Evolutionary conservation across 805 yeast species (phyloP).

Genomic region (Metschnikowia lunata): DNA sequence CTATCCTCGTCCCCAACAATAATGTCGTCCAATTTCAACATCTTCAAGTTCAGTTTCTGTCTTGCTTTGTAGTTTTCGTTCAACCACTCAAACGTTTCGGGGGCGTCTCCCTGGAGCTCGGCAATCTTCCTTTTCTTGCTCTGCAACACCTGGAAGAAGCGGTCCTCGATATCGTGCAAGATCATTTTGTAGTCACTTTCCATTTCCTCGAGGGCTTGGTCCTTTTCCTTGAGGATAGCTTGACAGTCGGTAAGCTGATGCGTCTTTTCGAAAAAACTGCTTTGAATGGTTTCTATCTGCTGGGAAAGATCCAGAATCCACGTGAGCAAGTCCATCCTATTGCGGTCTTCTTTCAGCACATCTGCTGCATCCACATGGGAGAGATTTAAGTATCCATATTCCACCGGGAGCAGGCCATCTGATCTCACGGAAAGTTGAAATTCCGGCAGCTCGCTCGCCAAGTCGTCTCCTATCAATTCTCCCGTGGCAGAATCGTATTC

Average conservation of each 20-base stretch:
- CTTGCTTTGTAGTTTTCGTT: constrained; percentile 11
- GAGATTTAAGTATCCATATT: constrained; percentile 10
- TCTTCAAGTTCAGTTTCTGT: constrained; percentile 14
- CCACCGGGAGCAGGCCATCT: constrained; percentile 9
- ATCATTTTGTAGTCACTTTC: constrained; percentile 14
- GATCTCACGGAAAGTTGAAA: constrained; percentile 12
- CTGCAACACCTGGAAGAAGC: constrained; percentile 16
- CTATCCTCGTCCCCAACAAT: constrained; percentile 8
- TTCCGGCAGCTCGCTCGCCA: constrained; percentile 9
- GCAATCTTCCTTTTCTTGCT: constrained; percentile 13
- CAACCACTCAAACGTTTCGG: constrained; percentile 7
- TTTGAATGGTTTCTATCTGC: constrained; percentile 6
- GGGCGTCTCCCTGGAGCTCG: constrained; percentile 11
- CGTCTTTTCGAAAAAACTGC: neutral
- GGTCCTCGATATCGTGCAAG: constrained; percentile 15
- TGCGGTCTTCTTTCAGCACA: constrained; percentile 3
- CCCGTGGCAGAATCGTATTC: constrained; percentile 22
- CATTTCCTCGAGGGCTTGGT: constrained; percentile 12
- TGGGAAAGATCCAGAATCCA: constrained; percentile 12
- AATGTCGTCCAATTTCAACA: constrained; percentile 16
- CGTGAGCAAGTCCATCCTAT: constrained; percentile 11
- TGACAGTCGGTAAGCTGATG: neutral
- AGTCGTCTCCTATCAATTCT: constrained; percentile 23
- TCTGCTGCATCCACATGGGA: constrained; percentile 8
- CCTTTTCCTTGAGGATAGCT: constrained; percentile 5